Evolutionary conservation across 306 rosid genomes (phyloP), one percentile per base, ranked within the genome.

Genomic region (Castanea mollissima): DNA sequence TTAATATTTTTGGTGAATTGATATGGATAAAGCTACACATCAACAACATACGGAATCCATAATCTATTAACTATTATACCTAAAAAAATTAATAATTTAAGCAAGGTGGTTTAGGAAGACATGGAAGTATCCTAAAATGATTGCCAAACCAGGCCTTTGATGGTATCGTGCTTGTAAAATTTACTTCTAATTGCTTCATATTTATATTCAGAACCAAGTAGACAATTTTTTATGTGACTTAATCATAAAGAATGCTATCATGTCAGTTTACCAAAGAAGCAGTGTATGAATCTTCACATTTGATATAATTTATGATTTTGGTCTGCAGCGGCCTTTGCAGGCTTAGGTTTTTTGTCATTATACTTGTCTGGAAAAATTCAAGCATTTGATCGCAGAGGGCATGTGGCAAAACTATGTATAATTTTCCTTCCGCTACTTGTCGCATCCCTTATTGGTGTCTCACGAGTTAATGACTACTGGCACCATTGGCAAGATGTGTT

Each of bases 401-500:
- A 92, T 21, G 89, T 90, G 4, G 97, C 94, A 55, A 95, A 91
- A 55, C 80, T 95, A 52, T 95, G 99, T 90, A 79, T 90, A 21
- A 87, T 92, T 29, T 68, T 91, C 56, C 86, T 92, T 74, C 99
- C 98, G 71, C 76, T 95, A n/a, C 95, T 95, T 35, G 60, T 23
- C 34, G 99, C 97, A 29, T 77, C 90, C 73, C 89, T 95, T 13
- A 94, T 95, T 62, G 96, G 85, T n/a, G 77, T 95, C 78, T 92
- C 99, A 44, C 77, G 97, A 63, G 97, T 95, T 12, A 85, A 91
- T 79, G 99, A 94, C 81, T 94, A 94, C 79, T 92, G 99, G 99
- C 99, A 94, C 83, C 99, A 92, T 82, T 94, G 99, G 99, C 92
- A 88, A 84, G 98, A 94, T 77, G 97, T 94, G 11, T 92, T 94